These are phyloP conservation scores for Aschersonia sp. DNA, from an alignment of 2,329 filamentous ascomycete genomes.

Conservation along the genomic window DNA sequence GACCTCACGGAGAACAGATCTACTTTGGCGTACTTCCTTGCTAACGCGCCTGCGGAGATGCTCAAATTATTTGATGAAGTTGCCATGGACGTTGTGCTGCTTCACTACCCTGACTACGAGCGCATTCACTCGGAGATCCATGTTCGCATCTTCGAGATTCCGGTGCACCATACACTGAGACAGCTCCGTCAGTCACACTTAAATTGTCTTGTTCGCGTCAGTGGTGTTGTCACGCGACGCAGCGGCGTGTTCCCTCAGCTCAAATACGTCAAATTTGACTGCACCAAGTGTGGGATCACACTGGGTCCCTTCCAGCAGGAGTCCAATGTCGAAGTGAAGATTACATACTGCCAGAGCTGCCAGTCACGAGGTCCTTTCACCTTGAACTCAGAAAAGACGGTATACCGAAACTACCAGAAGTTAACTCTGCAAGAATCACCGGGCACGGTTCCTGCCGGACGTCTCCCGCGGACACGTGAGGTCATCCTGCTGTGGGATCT, in stretches of 20 bases:
- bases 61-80: conserved; percentile 94
- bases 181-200: conserved; percentile 91
- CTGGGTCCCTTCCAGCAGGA: conserved; percentile 96
- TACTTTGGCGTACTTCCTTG: conserved; percentile 87
- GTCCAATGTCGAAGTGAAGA: conserved; percentile 89
- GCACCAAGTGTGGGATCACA: conserved; percentile 80
- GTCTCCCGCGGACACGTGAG: conserved; percentile 82
- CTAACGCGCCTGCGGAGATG: conserved; percentile 90
- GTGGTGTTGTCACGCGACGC: conserved; percentile 85
- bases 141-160: conserved; percentile 88
- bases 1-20: conserved; percentile 85
- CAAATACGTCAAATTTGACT: conserved; percentile 98
- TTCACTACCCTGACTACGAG: conserved; percentile 96
- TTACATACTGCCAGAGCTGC: conserved; percentile 92
- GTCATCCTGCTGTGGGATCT: conserved; percentile 94
- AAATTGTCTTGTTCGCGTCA: conserved; percentile 89
- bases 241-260: conserved; percentile 95
- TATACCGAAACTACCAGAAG: conserved; percentile 98
- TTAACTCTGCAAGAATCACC: conserved; percentile 94
- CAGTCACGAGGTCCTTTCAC: conserved; percentile 92
- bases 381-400: conserved; percentile 91
- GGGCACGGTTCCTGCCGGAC: conserved; percentile 89
- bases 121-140: conserved; percentile 97
- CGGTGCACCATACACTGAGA: conserved; percentile 86
- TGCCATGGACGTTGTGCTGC: conserved; percentile 87